These are phyloP conservation scores for Knoxdaviesia proteae DNA, from an alignment of 2,329 filamentous ascomycete genomes.

Conservation along the genomic window DNA sequence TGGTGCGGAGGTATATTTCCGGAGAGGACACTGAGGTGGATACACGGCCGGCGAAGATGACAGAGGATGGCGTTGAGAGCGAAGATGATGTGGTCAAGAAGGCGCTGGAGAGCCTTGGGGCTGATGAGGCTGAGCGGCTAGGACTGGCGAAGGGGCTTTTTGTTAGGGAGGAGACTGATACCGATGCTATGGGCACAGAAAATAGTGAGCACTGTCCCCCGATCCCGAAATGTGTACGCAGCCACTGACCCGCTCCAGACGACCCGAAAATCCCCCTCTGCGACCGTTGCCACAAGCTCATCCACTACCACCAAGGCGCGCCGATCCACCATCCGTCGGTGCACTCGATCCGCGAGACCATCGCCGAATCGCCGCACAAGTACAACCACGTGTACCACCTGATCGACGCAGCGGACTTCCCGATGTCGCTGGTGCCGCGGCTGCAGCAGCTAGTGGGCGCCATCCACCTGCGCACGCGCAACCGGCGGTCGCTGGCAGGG, in stretches of 20 bases:
- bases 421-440: conserved; percentile 71
- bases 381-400: conserved; percentile 92
- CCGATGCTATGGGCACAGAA: too few relatives aligned
- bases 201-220: too few relatives aligned
- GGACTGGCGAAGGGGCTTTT: too few relatives aligned
- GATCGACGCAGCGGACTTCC: conserved; percentile 88
- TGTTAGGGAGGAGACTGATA: too few relatives aligned
- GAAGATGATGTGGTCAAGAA: too few relatives aligned
- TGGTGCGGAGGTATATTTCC: conserved; percentile 26
- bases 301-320: conserved; percentile 49
- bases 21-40: conserved; percentile 4
- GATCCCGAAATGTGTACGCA: too few relatives aligned
- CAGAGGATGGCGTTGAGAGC: conserved; percentile 21
- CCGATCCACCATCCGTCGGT: conserved; percentile 66
- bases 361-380: conserved; percentile 72
- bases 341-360: conserved; percentile 60
- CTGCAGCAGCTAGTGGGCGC: conserved; percentile 50
- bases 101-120: too few relatives aligned
- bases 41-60: conserved; percentile 22
- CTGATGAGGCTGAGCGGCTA: too few relatives aligned
- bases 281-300: conserved; percentile 66
- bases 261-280: conserved; percentile 40
- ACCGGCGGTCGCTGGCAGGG: conserved; percentile 50
- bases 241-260: neutral
- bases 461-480: conserved; percentile 56